Percentiles rank a stretch among this genome's conserved stretches.
Conservation (phyloP, 768 basidiomycete species). For the Suillus subaureus region DNA sequence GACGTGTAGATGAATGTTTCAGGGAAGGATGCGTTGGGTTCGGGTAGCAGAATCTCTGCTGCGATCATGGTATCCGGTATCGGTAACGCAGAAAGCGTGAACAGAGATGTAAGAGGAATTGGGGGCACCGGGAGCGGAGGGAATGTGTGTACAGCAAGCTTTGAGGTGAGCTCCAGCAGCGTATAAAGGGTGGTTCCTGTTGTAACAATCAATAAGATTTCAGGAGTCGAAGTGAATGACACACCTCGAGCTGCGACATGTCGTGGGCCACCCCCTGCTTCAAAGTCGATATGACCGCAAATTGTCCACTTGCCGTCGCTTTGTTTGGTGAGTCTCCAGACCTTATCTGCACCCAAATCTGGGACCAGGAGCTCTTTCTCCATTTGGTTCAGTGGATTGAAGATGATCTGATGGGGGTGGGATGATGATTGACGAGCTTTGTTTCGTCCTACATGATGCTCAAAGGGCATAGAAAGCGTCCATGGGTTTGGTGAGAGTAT, state of each 20-base stretch:
- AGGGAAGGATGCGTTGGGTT: constrained; percentile 52
- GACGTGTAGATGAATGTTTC: constrained; percentile 68
- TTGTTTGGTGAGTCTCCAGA: constrained; percentile 55
- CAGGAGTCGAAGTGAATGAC: constrained; percentile 19
- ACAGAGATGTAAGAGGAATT: constrained; percentile 39
- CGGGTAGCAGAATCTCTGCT: constrained; percentile 68
- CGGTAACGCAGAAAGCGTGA: constrained; percentile 51
- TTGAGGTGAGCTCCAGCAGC: constrained; percentile 64
- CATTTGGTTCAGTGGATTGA: constrained; percentile 42
- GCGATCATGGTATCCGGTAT: constrained; percentile 56
- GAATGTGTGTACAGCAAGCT: constrained; percentile 56
- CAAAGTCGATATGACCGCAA: constrained; percentile 47
- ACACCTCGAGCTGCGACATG: constrained; percentile 67
- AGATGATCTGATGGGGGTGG: constrained; percentile 76
- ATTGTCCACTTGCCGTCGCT: constrained; percentile 51
- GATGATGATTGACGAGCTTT: constrained; percentile 65
- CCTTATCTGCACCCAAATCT: constrained; percentile 74
- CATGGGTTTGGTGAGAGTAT: constrained; percentile 37
- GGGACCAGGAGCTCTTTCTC: constrained; percentile 66
- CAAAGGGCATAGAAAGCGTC: constrained; percentile 43
- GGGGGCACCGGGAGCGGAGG: constrained; percentile 44
- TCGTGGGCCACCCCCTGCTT: constrained; percentile 68
- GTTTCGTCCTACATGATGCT: constrained; percentile 65
- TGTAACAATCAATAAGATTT: not conserved
- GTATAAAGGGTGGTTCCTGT: constrained; percentile 68